phyloP scores from a whole-genome alignment of 768 basidiomycete species.

The Leucosporidium yakuticum region DNA sequence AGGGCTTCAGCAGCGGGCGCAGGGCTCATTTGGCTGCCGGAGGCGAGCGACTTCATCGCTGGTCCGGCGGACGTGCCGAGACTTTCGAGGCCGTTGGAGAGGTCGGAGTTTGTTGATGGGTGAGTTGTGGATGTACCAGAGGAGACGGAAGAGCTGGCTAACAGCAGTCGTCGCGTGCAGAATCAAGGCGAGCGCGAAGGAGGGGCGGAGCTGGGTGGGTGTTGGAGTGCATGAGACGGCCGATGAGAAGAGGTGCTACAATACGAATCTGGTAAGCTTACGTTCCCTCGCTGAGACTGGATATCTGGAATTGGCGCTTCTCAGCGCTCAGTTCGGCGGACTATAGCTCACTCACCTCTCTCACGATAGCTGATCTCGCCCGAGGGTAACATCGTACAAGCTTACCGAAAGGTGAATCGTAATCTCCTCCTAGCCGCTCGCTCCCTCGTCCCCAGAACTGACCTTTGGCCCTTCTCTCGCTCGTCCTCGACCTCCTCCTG shows the following conservation, averaged over 20 bases:
- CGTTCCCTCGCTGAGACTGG: too few species aligned
- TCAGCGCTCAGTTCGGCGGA: too few species aligned
- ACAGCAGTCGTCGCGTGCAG: neutral
- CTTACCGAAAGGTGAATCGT: slow-evolving; percentile 17
- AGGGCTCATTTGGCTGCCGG: slow-evolving; percentile 33
- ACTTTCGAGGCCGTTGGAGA: slow-evolving; percentile 19
- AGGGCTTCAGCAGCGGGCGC: slow-evolving; percentile 17
- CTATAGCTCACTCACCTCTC: neutral
- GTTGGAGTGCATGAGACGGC: slow-evolving; percentile 36
- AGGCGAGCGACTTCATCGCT: slow-evolving; percentile 38
- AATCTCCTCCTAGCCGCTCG: neutral
- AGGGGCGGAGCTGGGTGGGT: slow-evolving; percentile 26
- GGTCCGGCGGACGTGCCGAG: slow-evolving; percentile 6
- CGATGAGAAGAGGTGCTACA: slow-evolving; percentile 33
- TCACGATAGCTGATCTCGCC: slow-evolving; percentile 27
- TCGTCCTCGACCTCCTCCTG: too few species aligned
- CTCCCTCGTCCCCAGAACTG: too few species aligned
- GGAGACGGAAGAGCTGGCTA: neutral
- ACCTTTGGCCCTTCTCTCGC: too few species aligned
- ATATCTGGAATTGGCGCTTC: too few species aligned
- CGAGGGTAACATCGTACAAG: slow-evolving; percentile 21
- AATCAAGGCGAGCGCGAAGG: slow-evolving; percentile 19
- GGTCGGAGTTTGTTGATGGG: slow-evolving; percentile 25
- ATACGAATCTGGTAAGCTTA: slow-evolving; percentile 27
- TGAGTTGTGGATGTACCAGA: neutral